Percentiles rank a stretch among this genome's conserved stretches.
phyloP scores from a whole-genome alignment of 169 alveolate genomes.

The Eimeria tenella region DNA sequence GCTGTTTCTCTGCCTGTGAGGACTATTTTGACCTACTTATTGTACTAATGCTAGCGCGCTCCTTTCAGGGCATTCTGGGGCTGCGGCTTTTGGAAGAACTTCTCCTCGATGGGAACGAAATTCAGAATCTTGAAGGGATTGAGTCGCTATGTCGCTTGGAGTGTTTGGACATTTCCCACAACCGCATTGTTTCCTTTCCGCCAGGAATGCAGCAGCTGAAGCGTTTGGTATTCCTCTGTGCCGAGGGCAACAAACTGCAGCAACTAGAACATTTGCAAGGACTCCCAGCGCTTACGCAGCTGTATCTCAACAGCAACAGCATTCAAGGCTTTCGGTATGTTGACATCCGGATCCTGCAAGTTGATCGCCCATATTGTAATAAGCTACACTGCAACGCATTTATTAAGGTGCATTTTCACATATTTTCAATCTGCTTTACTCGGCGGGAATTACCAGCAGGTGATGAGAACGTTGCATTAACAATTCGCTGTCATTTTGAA shows the following conservation, averaged over 20 bases:
- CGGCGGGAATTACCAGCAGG: too few relatives aligned
- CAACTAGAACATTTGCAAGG: slow-evolving; percentile 57
- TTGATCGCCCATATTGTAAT: too few relatives aligned
- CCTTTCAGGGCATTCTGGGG: slow-evolving; percentile 32
- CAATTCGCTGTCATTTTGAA: too few relatives aligned
- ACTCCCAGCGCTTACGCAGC: slow-evolving; percentile 60
- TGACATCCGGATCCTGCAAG: too few relatives aligned
- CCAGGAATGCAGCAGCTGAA: slow-evolving; percentile 50
- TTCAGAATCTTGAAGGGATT: slow-evolving; percentile 49
- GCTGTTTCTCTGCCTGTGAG: too few relatives aligned
- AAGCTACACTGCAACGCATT: neutral
- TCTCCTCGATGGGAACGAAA: slow-evolving; percentile 66
- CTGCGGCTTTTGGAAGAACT: slow-evolving; percentile 59
- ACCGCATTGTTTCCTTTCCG: slow-evolving; percentile 40
- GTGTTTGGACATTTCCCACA: slow-evolving; percentile 66
- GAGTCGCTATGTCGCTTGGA: slow-evolving; percentile 55
- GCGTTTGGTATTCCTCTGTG: slow-evolving; percentile 64
- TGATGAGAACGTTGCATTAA: too few relatives aligned
- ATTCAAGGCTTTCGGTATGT: slow-evolving; percentile 48
- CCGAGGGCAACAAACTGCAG: slow-evolving; percentile 62
- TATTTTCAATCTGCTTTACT: neutral
- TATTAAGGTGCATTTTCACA: neutral
- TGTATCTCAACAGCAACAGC: slow-evolving; percentile 58
- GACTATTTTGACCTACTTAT: neutral
- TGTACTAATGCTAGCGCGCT: neutral